A percentile compares a stretch with the other conserved stretches of the same genome.
These are phyloP conservation scores for Fusarium dimerum DNA, from an alignment of 2,329 filamentous ascomycete genomes.

Conservation along the genomic window DNA sequence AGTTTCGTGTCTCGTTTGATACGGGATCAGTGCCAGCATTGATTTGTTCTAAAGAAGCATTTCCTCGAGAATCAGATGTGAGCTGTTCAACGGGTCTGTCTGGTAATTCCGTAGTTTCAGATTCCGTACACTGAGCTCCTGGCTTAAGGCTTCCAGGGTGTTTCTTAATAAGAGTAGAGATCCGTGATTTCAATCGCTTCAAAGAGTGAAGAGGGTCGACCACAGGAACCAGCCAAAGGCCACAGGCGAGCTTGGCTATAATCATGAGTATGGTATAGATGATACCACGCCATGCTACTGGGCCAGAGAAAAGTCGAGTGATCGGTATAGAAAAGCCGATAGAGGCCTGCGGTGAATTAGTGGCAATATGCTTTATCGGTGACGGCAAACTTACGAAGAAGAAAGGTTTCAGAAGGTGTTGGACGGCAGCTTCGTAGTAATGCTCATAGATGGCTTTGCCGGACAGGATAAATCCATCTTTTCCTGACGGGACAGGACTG, in stretches of 20 bases:
- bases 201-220: slow-evolving; percentile 2
- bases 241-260: slow-evolving; percentile 61
- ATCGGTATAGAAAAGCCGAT: slow-evolving; percentile 82
- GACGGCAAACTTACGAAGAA: slow-evolving; percentile 61
- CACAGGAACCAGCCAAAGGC: slow-evolving; percentile 53
- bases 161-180: not conserved
- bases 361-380: accelerated
- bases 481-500: not conserved
- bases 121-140: slow-evolving; percentile 15
- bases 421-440: slow-evolving; percentile 39
- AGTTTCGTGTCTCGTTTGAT: slow-evolving; percentile 2
- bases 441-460: slow-evolving; percentile 12
- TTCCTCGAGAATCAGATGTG: not conserved
- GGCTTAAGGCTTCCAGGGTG: slow-evolving; percentile 2
- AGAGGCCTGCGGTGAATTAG: slow-evolving; percentile 41
- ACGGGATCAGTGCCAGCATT: not conserved
- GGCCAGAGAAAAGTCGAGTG: slow-evolving; percentile 63
- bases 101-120: not conserved
- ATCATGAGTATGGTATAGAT: slow-evolving; percentile 73
- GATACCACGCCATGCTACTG: slow-evolving; percentile 70
- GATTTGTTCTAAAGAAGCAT: not conserved
- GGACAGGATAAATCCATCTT: not conserved
- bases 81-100: not conserved
- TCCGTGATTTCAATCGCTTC: not conserved
- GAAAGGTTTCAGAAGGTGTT: slow-evolving; percentile 64